Percentiles rank a stretch among this genome's conserved stretches.
These are phyloP conservation scores for Eutypella sp. DNA, from an alignment of 2,329 filamentous ascomycete genomes.

Conservation along the genomic window DNA sequence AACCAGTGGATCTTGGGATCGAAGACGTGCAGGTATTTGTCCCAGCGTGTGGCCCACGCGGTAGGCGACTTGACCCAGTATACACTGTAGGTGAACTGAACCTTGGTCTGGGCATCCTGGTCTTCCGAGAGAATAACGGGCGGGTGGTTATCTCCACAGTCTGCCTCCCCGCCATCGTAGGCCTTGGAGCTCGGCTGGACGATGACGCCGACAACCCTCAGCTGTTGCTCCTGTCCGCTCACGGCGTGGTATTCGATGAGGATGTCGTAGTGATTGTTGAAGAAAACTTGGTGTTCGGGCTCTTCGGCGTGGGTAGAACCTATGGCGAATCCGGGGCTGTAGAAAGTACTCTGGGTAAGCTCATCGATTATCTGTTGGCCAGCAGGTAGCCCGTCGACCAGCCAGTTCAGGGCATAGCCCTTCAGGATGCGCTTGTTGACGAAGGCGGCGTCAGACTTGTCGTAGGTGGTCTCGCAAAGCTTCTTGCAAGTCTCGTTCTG, in stretches of 20 bases:
- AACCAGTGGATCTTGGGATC: constrained; percentile 99
- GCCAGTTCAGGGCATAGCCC: constrained; percentile 90
- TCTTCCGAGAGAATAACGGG: constrained; percentile 60
- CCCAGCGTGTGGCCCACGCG: constrained; percentile 95
- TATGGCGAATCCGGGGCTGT: constrained; percentile 85
- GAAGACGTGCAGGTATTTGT: constrained; percentile 96
- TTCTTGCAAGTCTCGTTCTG: constrained; percentile 82
- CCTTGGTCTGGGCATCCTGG: constrained; percentile 50
- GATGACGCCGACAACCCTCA: constrained; percentile 85
- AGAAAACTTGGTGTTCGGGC: constrained; percentile 50
- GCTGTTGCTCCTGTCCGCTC: constrained; percentile 58
- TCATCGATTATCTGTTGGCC: constrained; percentile 78
- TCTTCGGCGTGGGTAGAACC: constrained; percentile 46
- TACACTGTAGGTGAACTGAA: constrained; percentile 89
- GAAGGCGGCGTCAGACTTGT: constrained; percentile 65
- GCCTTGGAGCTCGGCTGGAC: constrained; percentile 76
- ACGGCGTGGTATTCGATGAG: constrained; percentile 87
- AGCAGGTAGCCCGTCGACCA: constrained; percentile 89
- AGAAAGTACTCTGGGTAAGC: constrained; percentile 72
- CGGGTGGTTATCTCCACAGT: constrained; percentile 58
- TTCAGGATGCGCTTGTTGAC: constrained; percentile 78
- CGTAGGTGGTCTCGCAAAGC: constrained; percentile 64
- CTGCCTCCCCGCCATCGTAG: constrained; percentile 47
- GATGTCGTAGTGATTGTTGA: constrained; percentile 98
- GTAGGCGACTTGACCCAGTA: constrained; percentile 81